These are phyloP conservation scores for Globisporangium rhizosaccharum DNA, from an alignment of 352 stramenopile genomes.

Conservation along the genomic window DNA sequence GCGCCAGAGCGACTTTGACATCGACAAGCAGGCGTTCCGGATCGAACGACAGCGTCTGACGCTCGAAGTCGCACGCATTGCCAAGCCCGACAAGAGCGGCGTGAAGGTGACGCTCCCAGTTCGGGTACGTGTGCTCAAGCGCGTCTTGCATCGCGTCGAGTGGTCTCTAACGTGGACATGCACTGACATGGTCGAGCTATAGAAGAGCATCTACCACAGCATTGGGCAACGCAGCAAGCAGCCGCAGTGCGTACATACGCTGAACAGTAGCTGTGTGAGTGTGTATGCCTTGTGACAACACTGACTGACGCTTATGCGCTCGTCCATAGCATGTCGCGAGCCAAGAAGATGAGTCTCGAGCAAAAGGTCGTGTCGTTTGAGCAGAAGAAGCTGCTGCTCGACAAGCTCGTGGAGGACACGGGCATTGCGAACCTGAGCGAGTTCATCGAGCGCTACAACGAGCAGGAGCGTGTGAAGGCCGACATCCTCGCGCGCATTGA, in stretches of 20 bases:
- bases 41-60: conserved; percentile 42
- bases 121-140: conserved; percentile 13
- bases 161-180: neutral
- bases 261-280: neutral
- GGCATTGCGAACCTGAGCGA: conserved; percentile 46
- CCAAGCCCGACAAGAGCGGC: conserved; percentile 29
- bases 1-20: conserved; percentile 38
- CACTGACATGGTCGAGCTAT: too few species aligned
- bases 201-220: conserved; percentile 30
- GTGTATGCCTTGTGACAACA: neutral
- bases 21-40: conserved; percentile 38
- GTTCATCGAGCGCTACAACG: conserved; percentile 60
- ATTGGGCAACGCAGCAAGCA: conserved; percentile 37
- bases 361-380: conserved; percentile 66
- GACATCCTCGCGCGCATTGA: conserved; percentile 51
- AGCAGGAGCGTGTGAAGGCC: conserved; percentile 45
- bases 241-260: conserved; percentile 16
- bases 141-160: neutral
- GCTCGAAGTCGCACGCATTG: conserved; percentile 41
- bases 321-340: conserved; percentile 22
- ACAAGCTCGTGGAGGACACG: conserved; percentile 48
- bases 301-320: neutral
- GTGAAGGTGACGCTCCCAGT: conserved; percentile 24
- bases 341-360: conserved; percentile 50
- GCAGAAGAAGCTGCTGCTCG: conserved; percentile 62